These are phyloP conservation scores for Endocarpon pusillum DNA, from an alignment of 495 filamentous ascomycete species.

Conservation along the genomic window DNA sequence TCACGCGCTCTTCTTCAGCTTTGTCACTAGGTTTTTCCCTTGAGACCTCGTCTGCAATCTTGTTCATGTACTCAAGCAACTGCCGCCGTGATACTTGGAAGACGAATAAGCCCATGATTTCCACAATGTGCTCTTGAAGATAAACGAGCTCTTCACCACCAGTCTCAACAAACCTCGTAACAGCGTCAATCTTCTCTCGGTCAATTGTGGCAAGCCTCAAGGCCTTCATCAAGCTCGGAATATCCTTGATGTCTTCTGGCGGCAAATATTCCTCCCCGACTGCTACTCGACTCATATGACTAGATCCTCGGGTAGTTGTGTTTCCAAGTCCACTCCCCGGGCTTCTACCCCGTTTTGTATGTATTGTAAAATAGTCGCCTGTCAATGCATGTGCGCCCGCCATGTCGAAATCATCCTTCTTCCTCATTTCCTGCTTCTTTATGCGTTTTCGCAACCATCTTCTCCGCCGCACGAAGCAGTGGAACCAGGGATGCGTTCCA, in stretches of 20 bases:
- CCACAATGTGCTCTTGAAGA: slow-evolving; percentile 56
- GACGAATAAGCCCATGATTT: slow-evolving; percentile 71
- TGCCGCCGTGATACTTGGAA: slow-evolving; percentile 77
- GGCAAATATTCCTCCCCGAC: slow-evolving; percentile 20
- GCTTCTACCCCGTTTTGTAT: slow-evolving; percentile 27
- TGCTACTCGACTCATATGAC: slow-evolving; percentile 4
- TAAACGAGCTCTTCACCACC: slow-evolving; percentile 67
- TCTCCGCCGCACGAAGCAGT: slow-evolving; percentile 76
- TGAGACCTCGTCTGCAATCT: slow-evolving; percentile 43
- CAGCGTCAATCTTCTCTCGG: slow-evolving; percentile 69
- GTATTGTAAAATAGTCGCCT: slow-evolving; percentile 78
- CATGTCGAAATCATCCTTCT: slow-evolving; percentile 20
- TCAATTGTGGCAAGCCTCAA: slow-evolving; percentile 61
- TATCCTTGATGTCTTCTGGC: slow-evolving; percentile 43
- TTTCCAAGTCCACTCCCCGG: slow-evolving; percentile 20
- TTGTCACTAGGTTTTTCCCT: too few relatives aligned
- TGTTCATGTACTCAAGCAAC: slow-evolving; percentile 49
- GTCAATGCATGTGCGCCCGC: slow-evolving; percentile 47
- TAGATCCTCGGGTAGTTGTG: slow-evolving; percentile 8
- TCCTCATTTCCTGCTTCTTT: slow-evolving; percentile 25
- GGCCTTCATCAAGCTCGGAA: slow-evolving; percentile 43
- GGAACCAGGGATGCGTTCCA: slow-evolving; percentile 76
- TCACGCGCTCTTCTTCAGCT: too few relatives aligned
- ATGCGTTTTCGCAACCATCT: slow-evolving; percentile 78
- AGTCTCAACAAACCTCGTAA: slow-evolving; percentile 63